Evolutionary conservation across 2,329 filamentous ascomycete species (phyloP).

Genomic region (Colletotrichum kahawae): DNA sequence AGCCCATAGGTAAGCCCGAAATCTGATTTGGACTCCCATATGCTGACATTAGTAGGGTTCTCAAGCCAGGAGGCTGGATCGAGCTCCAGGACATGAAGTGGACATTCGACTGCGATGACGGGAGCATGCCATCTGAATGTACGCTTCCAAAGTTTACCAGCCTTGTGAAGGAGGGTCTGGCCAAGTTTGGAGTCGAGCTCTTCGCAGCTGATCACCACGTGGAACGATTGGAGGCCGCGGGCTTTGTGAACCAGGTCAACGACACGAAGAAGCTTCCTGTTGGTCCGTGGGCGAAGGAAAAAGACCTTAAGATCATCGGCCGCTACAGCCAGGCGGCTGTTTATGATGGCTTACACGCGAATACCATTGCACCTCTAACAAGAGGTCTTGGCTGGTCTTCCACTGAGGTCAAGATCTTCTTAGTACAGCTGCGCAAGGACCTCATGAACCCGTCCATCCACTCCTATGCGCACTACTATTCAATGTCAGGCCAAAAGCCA

Average conservation of each 20-base stretch:
- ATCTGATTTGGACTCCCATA: background rate
- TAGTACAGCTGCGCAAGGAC: background rate
- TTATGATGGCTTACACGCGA: background rate
- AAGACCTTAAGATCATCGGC: conserved; percentile 45
- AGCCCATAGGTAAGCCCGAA: background rate
- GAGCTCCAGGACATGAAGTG: conserved; percentile 48
- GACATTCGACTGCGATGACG: conserved; percentile 45
- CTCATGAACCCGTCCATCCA: conserved; percentile 29
- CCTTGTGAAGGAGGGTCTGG: conserved; percentile 56
- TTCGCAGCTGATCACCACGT: conserved; percentile 53
- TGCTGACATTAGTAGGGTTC: conserved; percentile 13
- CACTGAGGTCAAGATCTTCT: background rate
- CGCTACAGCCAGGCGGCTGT: background rate
- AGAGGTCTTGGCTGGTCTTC: background rate
- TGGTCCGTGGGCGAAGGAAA: conserved; percentile 56
- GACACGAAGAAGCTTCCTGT: conserved; percentile 51
- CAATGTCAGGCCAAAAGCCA: background rate
- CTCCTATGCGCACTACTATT: conserved; percentile 27
- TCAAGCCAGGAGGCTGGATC: conserved; percentile 48
- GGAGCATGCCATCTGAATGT: conserved; percentile 30
- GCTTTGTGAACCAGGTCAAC: conserved; percentile 45
- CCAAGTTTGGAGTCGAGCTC: conserved; percentile 51
- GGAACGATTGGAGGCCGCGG: conserved; percentile 53
- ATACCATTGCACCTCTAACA: background rate
- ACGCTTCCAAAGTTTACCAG: conserved; percentile 35